Evolutionary conservation across 768 basidiomycete species (phyloP), one percentile per base, ranked within the genome.

Genomic region (Lyophyllum shimeji): DNA sequence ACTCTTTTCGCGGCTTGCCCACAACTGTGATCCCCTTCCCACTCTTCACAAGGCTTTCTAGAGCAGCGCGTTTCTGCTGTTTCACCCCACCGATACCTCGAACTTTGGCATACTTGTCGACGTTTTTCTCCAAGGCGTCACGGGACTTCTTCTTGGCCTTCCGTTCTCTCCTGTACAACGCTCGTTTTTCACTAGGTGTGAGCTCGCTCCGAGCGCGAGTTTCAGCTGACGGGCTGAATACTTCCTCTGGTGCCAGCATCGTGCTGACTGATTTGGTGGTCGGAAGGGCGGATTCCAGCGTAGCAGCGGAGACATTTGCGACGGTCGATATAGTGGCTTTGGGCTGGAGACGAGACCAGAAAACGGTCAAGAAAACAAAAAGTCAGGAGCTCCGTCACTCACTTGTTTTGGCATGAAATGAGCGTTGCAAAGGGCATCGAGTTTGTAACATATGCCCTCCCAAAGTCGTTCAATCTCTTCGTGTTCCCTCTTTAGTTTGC

Each of bases 401-500:
- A 96, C 96, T 68, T 86, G 85, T 70, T 98, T 98, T 1, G 96
- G 97, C 15, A 92, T 89, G 69, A 94, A 98, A 69, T 98, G 93
- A 1, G 95, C 87, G 67, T 98, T 98, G 69, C 90, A 92, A 33
- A 98, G 75, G 18, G 96, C 93, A 71, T 98, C 97, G 33, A 98
- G 76, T 67, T 96, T 97, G 44, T 81, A 76, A 55, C 87, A 92
- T 33, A 99, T 87, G 45, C 80, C 82, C 52, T 93, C 90, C 93
- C 96, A 98, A 9, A 87, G 62, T 48, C 77, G 75, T 53, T 90
- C 86, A 50, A 98, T 86, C 69, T 91, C 95, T 13, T 87, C 84
- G 68, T 98, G 96, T 69, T 97, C 93, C 66, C 90, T 89, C 66
- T 81, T 76, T 34, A 98, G 76, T 69, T 92, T 95, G 18, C 89